phyloP scores from a whole-genome alignment of 83 land plant genomes.

The Picea abies region DNA sequence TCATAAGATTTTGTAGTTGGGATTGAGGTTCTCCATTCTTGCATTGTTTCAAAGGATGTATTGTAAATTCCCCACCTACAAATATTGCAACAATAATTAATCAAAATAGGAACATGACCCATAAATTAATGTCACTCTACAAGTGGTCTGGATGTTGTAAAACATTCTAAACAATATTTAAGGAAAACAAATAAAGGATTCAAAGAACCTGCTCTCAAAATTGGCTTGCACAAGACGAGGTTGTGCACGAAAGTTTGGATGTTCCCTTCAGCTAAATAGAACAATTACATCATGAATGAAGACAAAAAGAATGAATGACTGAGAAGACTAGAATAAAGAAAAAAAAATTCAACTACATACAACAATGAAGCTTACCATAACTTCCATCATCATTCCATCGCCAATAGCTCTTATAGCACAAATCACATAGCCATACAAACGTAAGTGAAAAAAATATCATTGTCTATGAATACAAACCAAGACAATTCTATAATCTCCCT shows the following conservation, averaged over 20 bases:
- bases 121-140: conserved; percentile 2
- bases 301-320: not conserved
- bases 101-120: not conserved
- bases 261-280: too few species aligned
- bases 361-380: conserved; percentile 58
- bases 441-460: conserved; percentile 23
- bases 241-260: too few species aligned
- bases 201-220: conserved; percentile 6
- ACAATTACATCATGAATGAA: conserved; percentile 45
- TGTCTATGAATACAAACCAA: not conserved
- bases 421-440: conserved; percentile 7
- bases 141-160: not conserved
- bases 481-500: not conserved
- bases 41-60: too few species aligned
- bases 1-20: too few species aligned
- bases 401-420: too few species aligned
- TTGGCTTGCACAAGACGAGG: too few species aligned
- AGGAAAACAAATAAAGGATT: not conserved
- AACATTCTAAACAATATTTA: not conserved
- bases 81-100: conserved; percentile 1
- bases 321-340: not conserved
- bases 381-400: conserved; percentile 23
- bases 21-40: too few species aligned
- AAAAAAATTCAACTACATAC: not conserved
- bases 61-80: conserved; percentile 46